Evolutionary conservation across 495 filamentous ascomycete genomes (phyloP).

Genomic region (Trichoderma virens): DNA sequence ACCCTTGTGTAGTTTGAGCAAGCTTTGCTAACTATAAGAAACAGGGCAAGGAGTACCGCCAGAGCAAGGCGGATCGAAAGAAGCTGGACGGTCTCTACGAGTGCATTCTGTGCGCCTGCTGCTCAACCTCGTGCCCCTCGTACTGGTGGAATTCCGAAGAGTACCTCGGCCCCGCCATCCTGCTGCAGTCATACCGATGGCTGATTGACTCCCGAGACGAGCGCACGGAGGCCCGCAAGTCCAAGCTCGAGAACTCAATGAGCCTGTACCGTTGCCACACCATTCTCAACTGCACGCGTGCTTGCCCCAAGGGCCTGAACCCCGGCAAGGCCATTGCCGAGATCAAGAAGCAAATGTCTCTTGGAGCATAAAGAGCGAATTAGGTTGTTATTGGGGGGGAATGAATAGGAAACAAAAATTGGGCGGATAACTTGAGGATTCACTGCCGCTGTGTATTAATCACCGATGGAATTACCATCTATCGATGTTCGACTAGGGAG

Average conservation of each 20-base stretch:
- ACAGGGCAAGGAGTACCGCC: slow-evolving; percentile 81
- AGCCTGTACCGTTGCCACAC: slow-evolving; percentile 98
- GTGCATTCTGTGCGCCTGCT: slow-evolving; percentile 99
- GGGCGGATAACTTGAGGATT: too few species aligned
- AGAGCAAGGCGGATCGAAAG: slow-evolving; percentile 75
- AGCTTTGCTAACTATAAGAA: slow-evolving; percentile 16
- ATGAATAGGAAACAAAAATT: too few species aligned
- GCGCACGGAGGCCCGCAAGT: slow-evolving; percentile 76
- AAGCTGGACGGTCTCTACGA: slow-evolving; percentile 99
- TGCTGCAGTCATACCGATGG: slow-evolving; percentile 96
- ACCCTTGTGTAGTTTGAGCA: too few species aligned
- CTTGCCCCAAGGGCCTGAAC: slow-evolving; percentile 97
- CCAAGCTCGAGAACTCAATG: slow-evolving; percentile 94
- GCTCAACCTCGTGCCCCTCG: slow-evolving; percentile 93
- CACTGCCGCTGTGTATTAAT: too few species aligned
- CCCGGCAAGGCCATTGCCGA: slow-evolving; percentile 89
- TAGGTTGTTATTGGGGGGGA: not conserved
- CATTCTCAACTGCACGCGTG: slow-evolving; percentile 93
- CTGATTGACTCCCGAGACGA: slow-evolving; percentile 88
- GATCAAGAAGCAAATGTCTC: slow-evolving; percentile 96
- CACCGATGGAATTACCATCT: too few species aligned
- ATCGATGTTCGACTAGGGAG: too few species aligned
- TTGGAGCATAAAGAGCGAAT: slow-evolving; percentile 21
- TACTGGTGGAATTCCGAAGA: slow-evolving; percentile 99
- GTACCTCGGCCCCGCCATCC: slow-evolving; percentile 93